Conservation (phyloP, 2,329 filamentous ascomycete species). For the Cladorrhinum sp. region DNA sequence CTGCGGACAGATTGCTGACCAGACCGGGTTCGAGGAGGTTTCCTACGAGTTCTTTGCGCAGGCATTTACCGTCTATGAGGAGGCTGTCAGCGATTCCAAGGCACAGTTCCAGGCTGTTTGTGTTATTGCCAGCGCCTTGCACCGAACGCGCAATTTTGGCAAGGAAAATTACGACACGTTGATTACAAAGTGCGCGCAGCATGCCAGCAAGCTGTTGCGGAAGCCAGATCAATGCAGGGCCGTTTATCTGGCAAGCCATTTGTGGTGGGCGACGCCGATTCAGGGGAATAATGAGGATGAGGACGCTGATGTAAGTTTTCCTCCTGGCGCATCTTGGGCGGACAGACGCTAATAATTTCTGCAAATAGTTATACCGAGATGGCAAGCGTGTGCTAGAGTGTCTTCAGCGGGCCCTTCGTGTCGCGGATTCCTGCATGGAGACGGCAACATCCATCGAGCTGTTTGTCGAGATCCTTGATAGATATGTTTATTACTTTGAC, state of each 20-base stretch:
- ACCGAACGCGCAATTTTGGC: constrained; percentile 84
- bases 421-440: constrained; percentile 99
- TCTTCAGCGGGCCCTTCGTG: constrained; percentile 87
- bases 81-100: constrained; percentile 90
- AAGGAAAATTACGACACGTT: constrained; percentile 98
- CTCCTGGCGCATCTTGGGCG: background rate
- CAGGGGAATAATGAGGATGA: constrained; percentile 75
- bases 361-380: constrained; percentile 81
- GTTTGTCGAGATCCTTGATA: constrained; percentile 96
- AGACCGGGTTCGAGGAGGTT: constrained; percentile 89
- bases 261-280: constrained; percentile 96
- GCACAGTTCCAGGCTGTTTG: constrained; percentile 98
- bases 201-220: constrained; percentile 93
- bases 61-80: constrained; percentile 96
- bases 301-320: constrained; percentile 65
- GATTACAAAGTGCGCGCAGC: constrained; percentile 95
- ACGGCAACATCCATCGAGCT: constrained; percentile 94
- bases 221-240: constrained; percentile 98
- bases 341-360: constrained; percentile 15
- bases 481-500: constrained; percentile 99
- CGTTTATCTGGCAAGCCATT: constrained; percentile 91
- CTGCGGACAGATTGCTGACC: constrained; percentile 88
- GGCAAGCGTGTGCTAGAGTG: constrained; percentile 97
- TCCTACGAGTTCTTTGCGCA: constrained; percentile 98
- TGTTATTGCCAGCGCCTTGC: constrained; percentile 83